Evolutionary conservation across 805 yeast genomes (phyloP), one percentile per base, ranked within the genome.

Genomic region (Wickerhamomyces rabaulensis): DNA sequence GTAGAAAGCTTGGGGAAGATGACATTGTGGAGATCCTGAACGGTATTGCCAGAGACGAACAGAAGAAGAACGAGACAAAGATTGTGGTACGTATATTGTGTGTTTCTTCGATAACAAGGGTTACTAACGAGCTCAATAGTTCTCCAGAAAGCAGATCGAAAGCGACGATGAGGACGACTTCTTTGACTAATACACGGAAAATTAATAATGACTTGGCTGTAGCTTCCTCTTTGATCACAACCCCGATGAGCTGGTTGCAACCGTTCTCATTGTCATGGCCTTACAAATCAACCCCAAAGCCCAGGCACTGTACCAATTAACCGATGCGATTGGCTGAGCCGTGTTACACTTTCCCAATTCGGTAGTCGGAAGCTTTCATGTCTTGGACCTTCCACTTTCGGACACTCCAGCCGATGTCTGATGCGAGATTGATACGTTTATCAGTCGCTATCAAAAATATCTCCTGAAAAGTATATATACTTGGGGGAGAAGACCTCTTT

Each of bases 11-110:
- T n/a, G 71, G 75, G 9, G 98, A 94, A 62, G 74, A 77, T 29
- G 96, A 90, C 52, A 76, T 92, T 44, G 96, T 90, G 26, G 83
- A 80, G 54, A 79, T 94, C 42, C 72, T 92, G 53, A 90, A 89
- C 62, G 90, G 91, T 49, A 73, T 92, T 29, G 83, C 96, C 7
- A 75, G 83, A 50, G 89, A 86, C 57, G 82, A 81, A 55, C 80
- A 81, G 45, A 76, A 79, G 60, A 75, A 75, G 57, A 75, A 74
- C 39, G 79, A 77, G 38, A 76, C 85, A 17, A 82, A 81, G 66
- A 85, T 88, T 49, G 87, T 61, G 43, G 53, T 53, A 29, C 25
- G 56, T 40, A 15, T 26, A 8, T 3, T 16, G 5, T 19, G 6
- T 10, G 27, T 10, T n/a, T 22, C 4, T 16, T 17, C 19, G 6